Base-by-base conservation (phyloP, 2,329 filamentous ascomycete species). In the Stagonosporopsis cucurbitacearum region DNA sequence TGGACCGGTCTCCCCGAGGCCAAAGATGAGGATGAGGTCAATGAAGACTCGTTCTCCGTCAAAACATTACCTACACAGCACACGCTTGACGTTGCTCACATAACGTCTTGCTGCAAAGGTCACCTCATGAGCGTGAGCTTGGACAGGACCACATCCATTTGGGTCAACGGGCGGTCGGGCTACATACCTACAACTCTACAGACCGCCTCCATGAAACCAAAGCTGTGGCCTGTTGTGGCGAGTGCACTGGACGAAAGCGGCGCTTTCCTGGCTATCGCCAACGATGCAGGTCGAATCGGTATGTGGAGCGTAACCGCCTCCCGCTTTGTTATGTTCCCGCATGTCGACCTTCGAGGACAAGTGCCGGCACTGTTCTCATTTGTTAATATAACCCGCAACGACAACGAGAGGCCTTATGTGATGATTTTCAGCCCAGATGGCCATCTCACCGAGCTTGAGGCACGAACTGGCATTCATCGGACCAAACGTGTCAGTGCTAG, bases 81-180 rank as follows among this genome's bases (percentile, higher is more conserved):
- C 68, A 75, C 78, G 6, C 80, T 94, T 12, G 90, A 94, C 67
- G 81, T 94, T 35, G 84, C 85, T 12, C 82, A 87, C 68, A 75
- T 94, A 57, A 76, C 81, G 5, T 81, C 87, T 15, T 89, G 85
- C 6, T 77, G 82, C 1, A 83, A 84, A 47, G 89, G 89, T 0
- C 81, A 88, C 48, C 75, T 93, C 20, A 84, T 88, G 5, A 90
- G 89, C 1, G 82, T 90, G 33, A 88, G 87, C 0, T 78, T 94
- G 1, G 91, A 94, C 67, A 82, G 89, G 43, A 79, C 81, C 11
- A 86, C 92, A 13, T 82, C 85, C 15, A 78, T 91, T 1, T 91
- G 88, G 87, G 55, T 69, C 7, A 66, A 72, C 45, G 67, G 64
- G 15, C 70, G 63, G 6, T 65, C 62, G 22, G 64, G 64, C 7